Evolutionary conservation across 306 rosid genomes (phyloP), one percentile per base, ranked within the genome.

Genomic region (Crataegus laevigata): DNA sequence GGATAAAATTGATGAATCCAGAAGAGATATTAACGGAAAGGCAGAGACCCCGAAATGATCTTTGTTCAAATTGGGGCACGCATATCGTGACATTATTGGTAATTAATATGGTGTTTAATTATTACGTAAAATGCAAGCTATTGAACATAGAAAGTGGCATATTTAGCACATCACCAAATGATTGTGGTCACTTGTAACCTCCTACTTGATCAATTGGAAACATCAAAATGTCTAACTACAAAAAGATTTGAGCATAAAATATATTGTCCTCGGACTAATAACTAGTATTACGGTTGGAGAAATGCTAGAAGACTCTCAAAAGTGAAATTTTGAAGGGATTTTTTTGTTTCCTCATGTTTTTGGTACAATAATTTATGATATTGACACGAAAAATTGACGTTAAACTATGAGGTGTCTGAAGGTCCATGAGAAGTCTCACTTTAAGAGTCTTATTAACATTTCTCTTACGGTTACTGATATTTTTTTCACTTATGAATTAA

Each of bases 31-130:
- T 50, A 72, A 67, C 42, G 75, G 78, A 58, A 58, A 42, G 84
- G 84, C 66, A 32, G 54, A 68, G 29, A 54, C 68, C 83, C 75
- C 26, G 38, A 71, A 70, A 34, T 25, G 58, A 74, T 29, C 24
- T 34, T 21, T 51, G 43, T 42, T 64, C 59, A 63, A 78, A 57
- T 61, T 22, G 25, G 51, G 36, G 81, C 71, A 51, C 81, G 34
- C 67, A 61, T n/a, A 22, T 47, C 57, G 15, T 36, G 51, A 32
- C 77, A 40, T 54, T 57, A 29, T 73, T 36, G 51, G 25, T 38
- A 71, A 54, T 66, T 52, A 63, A 72, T 14, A 62, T 69, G 5
- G 29, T 55, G 21, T 13, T 25, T 30, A 57, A n/a, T 34, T 25
- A 59, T 66, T 64, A 29, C 45, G 55, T 73, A 59, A 60, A 52